phyloP scores from a whole-genome alignment of 2,329 filamentous ascomycete species.

The Ceratocystis ficicola region DNA sequence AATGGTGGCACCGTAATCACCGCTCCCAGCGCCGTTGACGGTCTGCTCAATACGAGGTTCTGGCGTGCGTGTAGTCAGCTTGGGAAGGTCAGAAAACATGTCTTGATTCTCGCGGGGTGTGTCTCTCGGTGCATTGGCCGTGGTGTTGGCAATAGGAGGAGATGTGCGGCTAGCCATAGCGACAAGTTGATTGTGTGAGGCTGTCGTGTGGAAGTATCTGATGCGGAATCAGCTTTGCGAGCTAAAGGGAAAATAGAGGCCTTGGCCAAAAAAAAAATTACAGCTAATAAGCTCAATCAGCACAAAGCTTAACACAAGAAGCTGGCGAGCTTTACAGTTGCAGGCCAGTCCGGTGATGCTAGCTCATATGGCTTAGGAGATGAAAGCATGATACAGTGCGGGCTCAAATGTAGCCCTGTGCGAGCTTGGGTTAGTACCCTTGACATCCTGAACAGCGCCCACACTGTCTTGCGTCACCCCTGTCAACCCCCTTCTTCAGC shows the following conservation, averaged over 20 bases:
- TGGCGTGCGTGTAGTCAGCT: constrained; percentile 18
- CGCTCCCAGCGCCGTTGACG: neutral
- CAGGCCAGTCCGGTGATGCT: neutral
- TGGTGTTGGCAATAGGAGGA: neutral
- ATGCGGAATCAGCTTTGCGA: no score
- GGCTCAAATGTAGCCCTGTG: neutral
- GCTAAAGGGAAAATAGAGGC: no score
- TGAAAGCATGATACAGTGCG: neutral
- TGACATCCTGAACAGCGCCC: neutral
- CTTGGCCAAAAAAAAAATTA: no score
- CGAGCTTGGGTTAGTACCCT: neutral
- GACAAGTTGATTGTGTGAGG: neutral
- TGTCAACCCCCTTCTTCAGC: neutral
- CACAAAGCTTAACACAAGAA: no score
- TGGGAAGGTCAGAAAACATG: constrained; percentile 18
- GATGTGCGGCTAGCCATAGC: neutral
- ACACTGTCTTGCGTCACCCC: neutral
- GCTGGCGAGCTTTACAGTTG: neutral
- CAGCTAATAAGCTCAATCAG: no score
- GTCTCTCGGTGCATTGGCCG: neutral
- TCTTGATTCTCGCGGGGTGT: neutral
- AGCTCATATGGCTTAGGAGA: neutral
- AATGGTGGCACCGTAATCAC: neutral
- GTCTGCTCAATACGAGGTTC: constrained; percentile 19
- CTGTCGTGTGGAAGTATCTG: neutral